These are phyloP conservation scores for Mucor lusitanicus DNA, from an alignment of 371 early-diverging fungal genomes.

Conservation along the genomic window DNA sequence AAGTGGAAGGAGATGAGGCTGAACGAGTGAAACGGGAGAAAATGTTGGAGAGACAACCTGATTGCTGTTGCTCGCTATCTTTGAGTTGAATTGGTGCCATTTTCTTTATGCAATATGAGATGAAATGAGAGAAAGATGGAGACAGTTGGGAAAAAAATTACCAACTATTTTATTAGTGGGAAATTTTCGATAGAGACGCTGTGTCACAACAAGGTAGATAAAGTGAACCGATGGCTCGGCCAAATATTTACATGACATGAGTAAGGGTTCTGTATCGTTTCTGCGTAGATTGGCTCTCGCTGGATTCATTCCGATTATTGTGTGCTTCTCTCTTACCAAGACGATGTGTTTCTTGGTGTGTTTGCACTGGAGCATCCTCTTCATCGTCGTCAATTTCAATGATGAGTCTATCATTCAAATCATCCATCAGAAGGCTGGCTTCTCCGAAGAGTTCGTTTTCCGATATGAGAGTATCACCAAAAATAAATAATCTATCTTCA, in stretches of 20 bases:
- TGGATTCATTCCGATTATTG: neutral
- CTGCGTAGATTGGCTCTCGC: neutral
- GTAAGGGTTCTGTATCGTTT: slow-evolving; percentile 15
- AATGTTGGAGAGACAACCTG: slow-evolving; percentile 15
- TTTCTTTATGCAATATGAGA: neutral
- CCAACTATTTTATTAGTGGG: slow-evolving; percentile 7
- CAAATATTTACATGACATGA: slow-evolving; percentile 18
- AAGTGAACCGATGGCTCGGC: slow-evolving; percentile 15
- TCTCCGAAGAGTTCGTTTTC: slow-evolving; percentile 17
- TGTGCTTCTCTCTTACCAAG: neutral
- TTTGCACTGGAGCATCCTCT: neutral
- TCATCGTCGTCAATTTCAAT: slow-evolving; percentile 10
- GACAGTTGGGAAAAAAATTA: slow-evolving; percentile 2
- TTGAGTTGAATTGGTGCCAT: slow-evolving; percentile 27
- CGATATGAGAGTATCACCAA: slow-evolving; percentile 9
- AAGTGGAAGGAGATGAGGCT: neutral
- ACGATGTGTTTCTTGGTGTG: neutral
- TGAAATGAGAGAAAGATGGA: slow-evolving; percentile 7
- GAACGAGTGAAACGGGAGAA: slow-evolving; percentile 3
- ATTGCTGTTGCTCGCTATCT: slow-evolving; percentile 4
- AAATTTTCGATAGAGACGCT: neutral
- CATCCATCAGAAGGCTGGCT: slow-evolving; percentile 12
- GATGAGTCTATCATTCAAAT: neutral
- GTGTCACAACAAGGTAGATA: neutral
- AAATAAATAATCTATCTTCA: slow-evolving; percentile 9